Evolutionary conservation across 495 filamentous ascomycete species (phyloP).

Genomic region (Aspergillus indologenus): DNA sequence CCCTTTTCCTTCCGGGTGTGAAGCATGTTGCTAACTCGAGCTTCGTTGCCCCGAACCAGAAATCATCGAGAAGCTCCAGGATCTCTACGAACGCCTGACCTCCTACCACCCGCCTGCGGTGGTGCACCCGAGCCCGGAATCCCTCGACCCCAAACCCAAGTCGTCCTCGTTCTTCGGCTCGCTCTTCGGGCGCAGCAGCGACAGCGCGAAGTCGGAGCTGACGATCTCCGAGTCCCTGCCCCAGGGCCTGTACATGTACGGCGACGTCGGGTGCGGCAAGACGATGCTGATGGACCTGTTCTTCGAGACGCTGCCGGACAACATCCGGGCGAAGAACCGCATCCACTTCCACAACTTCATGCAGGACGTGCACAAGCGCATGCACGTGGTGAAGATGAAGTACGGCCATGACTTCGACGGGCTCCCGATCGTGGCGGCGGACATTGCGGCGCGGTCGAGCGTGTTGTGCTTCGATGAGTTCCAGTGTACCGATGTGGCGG

Average conservation of each 20-base stretch:
- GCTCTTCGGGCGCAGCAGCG: conserved; percentile 55
- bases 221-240: conserved; percentile 72
- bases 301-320: conserved; percentile 83
- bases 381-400: conserved; percentile 85
- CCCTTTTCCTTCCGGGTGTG: background rate
- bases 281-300: conserved; percentile 99
- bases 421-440: conserved; percentile 87
- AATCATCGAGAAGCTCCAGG: conserved; percentile 84
- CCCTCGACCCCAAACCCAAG: conserved; percentile 56
- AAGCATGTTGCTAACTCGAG: background rate
- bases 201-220: conserved; percentile 30
- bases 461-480: conserved; percentile 99
- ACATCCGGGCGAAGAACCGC: conserved; percentile 81
- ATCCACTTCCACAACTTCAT: conserved; percentile 99
- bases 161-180: conserved; percentile 64
- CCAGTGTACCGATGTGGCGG: conserved; percentile 96
- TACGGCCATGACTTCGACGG: conserved; percentile 90
- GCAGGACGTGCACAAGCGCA: conserved; percentile 92
- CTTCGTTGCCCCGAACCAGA: conserved; percentile 44
- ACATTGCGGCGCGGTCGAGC: conserved; percentile 79
- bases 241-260: conserved; percentile 90
- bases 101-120: conserved; percentile 70
- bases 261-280: conserved; percentile 96
- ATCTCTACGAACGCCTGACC: conserved; percentile 79
- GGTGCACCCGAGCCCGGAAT: conserved; percentile 72